Evolutionary conservation across 768 basidiomycete genomes (phyloP).

Genomic region (Tricholoma bakamatsutake): DNA sequence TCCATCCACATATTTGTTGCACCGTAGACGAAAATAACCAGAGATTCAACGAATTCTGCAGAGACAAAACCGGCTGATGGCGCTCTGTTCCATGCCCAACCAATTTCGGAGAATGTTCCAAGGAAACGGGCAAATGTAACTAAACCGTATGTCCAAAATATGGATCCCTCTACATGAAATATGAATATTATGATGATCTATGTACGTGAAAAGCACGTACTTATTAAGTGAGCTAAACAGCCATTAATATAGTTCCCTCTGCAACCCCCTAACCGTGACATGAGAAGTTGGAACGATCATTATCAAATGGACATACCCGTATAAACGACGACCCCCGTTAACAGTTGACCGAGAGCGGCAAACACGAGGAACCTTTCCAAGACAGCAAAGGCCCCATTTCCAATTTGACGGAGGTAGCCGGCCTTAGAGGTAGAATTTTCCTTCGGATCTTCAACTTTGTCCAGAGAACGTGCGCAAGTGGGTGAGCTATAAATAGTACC

Average conservation of each 20-base stretch:
- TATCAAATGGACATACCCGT: constrained; percentile 39
- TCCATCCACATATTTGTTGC: constrained; percentile 97
- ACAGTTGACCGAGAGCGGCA: constrained; percentile 58
- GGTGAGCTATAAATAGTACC: constrained; percentile 45
- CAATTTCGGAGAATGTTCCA: constrained; percentile 77
- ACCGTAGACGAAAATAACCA: constrained; percentile 84
- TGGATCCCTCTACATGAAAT: constrained; percentile 61
- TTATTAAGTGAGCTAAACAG: constrained; percentile 89
- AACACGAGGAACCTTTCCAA: constrained; percentile 63
- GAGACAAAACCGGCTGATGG: constrained; percentile 46
- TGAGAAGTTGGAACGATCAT: constrained; percentile 5
- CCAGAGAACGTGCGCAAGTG: constrained; percentile 49
- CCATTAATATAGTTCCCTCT: constrained; percentile 72
- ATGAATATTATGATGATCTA: constrained; percentile 6
- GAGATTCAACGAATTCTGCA: constrained; percentile 75
- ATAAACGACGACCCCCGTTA: constrained; percentile 75
- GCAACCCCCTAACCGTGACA: constrained; percentile 54
- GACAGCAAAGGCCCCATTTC: constrained; percentile 42
- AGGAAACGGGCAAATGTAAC: constrained; percentile 92
- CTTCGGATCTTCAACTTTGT: constrained; percentile 45
- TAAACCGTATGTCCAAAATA: constrained; percentile 91
- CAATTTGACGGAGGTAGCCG: constrained; percentile 34
- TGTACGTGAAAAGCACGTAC: constrained; percentile 34
- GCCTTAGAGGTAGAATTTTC: constrained; percentile 10
- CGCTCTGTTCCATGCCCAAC: constrained; percentile 93